Evolutionary conservation across 148 eudicot genomes (phyloP).

Genomic region (Pharnaceum exiguum): DNA sequence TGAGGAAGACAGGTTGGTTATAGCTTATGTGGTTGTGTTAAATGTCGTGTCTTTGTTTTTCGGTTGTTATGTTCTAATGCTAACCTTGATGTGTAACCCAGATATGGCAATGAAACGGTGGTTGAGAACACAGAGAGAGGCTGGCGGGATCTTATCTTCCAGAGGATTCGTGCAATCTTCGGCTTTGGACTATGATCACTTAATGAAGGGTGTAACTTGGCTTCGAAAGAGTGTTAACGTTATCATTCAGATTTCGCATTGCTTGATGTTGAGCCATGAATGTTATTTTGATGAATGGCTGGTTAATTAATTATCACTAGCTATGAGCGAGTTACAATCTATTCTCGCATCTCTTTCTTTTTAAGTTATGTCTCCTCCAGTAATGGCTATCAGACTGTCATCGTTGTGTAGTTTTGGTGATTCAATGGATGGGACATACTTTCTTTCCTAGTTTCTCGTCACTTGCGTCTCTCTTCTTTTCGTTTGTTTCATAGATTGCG

Average conservation of each 20-base stretch:
- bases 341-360: neutral
- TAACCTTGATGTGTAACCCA: constrained; percentile 22
- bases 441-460: no score
- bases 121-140: constrained; percentile 98
- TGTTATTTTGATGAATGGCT: neutral
- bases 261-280: constrained; percentile 4
- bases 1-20: constrained; percentile 88
- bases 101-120: constrained; percentile 95
- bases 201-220: neutral
- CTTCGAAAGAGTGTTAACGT: neutral
- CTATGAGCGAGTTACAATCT: neutral
- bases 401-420: no score
- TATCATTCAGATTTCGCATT: constrained; percentile 2
- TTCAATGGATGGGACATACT: no score
- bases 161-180: constrained; percentile 85
- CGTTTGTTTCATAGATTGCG: no score
- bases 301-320: neutral
- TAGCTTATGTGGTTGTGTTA: neutral
- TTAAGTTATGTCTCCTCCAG: neutral
- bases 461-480: no score
- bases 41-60: neutral
- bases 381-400: no score
- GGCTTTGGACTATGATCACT: constrained; percentile 77
- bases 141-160: constrained; percentile 95
- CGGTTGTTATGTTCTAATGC: neutral